Evolutionary conservation across 2,329 filamentous ascomycete genomes (phyloP), one percentile per base, ranked within the genome.

Genomic region (Drechslerella dactyloides): DNA sequence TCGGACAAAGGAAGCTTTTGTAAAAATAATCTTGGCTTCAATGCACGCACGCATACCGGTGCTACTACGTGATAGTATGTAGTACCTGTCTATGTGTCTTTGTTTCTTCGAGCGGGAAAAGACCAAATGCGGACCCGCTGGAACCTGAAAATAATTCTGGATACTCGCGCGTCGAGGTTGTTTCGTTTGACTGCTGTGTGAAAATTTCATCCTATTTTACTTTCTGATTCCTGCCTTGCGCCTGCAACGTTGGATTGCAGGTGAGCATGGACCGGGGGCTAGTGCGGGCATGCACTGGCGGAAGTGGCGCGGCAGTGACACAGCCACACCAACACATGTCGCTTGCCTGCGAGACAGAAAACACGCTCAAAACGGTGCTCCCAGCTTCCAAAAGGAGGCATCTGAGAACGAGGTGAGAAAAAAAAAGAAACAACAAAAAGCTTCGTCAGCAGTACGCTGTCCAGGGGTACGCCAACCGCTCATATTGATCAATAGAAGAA

Each of bases 321-420:
- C 59, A 70, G 66, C 66, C 66, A 70, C 66, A 64, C 59, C 66
- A 64, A 60, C 66, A 64, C 66, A 55, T 52, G 57, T 55, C 44
- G 33, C 11, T 10, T 7, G 15, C 11, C 6, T 44, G n/a, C 50
- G 33, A 27, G 33, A 42, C 19, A 30, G 23, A 13, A 56, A 64
- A 64, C 52, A 37, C 24, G 60, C 60, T 63, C 58, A 54, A 37
- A 24, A 30, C n/a, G 27, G 17, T 33, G 3, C 8, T 8, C 27
- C 27, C 27, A 33, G 27, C 27, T 33, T 33, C 27, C 27, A 33
- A 33, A 33, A 33, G 27, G 27, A 33, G 27, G 8, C 27, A 33
- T 8, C 8, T 3, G 27, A n/a, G n/a, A n/a, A n/a, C n/a, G n/a
- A n/a, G n/a, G n/a, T n/a, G n/a, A n/a, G n/a, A n/a, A n/a, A n/a